These are phyloP conservation scores for Physaria fendleri DNA, from an alignment of 345 rosid species.

Conservation along the genomic window DNA sequence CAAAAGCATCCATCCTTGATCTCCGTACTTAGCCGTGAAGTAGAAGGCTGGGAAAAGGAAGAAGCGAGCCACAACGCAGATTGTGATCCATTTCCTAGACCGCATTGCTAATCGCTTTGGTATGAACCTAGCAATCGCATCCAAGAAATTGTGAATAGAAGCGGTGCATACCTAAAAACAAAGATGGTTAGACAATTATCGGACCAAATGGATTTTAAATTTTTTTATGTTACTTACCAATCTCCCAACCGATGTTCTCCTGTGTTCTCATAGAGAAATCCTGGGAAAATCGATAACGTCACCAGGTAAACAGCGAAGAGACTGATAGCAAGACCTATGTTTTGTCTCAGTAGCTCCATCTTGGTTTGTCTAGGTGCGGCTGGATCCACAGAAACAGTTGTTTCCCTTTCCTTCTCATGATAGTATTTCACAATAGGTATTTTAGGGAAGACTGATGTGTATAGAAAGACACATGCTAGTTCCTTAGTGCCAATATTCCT, in stretches of 20 bases:
- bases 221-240: constrained; percentile 43
- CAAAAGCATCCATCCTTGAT: constrained; percentile 84
- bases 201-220: background rate
- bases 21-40: constrained; percentile 65
- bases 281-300: constrained; percentile 76
- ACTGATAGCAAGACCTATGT: constrained; percentile 53
- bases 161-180: constrained; percentile 57
- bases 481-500: constrained; percentile 48
- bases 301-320: constrained; percentile 53
- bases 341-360: constrained; percentile 41
- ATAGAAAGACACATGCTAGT: constrained; percentile 58
- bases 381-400: constrained; percentile 69
- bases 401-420: constrained; percentile 76
- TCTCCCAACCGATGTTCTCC: constrained; percentile 62
- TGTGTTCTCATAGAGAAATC: constrained; percentile 77
- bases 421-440: constrained; percentile 76
- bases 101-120: constrained; percentile 47
- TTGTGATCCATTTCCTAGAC: constrained; percentile 51
- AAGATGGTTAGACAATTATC: background rate
- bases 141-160: constrained; percentile 62
- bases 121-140: constrained; percentile 53
- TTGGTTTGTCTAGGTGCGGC: constrained; percentile 45
- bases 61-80: constrained; percentile 41
- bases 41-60: constrained; percentile 67
- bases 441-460: constrained; percentile 51